Evolutionary conservation across 768 basidiomycete species (phyloP), one percentile per base, ranked within the genome.

Genomic region (Xerocomellus dryophilus): DNA sequence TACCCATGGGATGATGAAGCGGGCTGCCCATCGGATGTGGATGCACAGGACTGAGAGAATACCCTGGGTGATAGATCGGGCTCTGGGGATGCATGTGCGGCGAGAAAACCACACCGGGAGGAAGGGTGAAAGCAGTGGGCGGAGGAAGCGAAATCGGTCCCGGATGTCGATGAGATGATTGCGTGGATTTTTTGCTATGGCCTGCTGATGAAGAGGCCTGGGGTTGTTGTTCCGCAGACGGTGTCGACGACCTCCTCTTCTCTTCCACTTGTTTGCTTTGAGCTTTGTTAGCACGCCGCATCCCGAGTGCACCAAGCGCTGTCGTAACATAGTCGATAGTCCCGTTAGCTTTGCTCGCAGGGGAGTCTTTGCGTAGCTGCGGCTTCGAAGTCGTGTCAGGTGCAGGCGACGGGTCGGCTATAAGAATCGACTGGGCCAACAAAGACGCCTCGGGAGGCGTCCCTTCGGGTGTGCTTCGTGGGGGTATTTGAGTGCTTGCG

Each of bases 101-200:
- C 10, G 76, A 70, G 34, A 72, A 64, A 15, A 68, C 62, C 11
- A 63, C 64, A 8, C 69, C 64, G 5, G 71, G 71, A 0, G 78
- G 69, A 54, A 80, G 77, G 4, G 75, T 70, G 29, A 77, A 76
- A 15, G 72, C 65, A 21, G 75, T 78, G 1, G 79, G 83, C 1
- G 84, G 88, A 29, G 84, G 90, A 29, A 86, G 78, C 2, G 82
- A 69, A 47, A 90, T 90, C 2, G 81, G 83, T 1, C 86, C 87
- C 1, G 88, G 88, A 58, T 86, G 87, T 43, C 83, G 77, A 36
- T 75, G 76, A 52, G 57, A 56, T 23, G 66, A 53, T 21, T 66
- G 62, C 4, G 53, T 27, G 4, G 60, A 38, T 47, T 58, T 65
- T 56, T 58, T 58, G 40, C 54, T 48, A 12, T 61, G 50, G 0